These are phyloP conservation scores for Ceriops decandra DNA, from an alignment of 345 rosid species.

Conservation along the genomic window DNA sequence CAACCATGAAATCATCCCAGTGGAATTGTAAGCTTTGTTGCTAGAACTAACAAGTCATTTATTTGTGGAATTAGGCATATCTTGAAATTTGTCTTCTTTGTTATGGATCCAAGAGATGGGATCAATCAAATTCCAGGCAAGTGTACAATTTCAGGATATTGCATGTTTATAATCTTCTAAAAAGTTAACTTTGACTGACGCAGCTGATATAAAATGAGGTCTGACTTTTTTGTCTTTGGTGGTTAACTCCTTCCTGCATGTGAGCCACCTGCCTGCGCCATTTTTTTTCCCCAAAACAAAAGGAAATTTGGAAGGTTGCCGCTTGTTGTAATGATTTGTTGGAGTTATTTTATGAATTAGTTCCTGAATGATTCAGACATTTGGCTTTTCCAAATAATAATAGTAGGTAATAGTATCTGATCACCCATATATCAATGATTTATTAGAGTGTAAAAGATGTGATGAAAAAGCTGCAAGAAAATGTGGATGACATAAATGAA, in stretches of 20 bases:
- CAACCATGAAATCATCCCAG: conserved; percentile 93
- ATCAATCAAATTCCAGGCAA: conserved; percentile 93
- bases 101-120: conserved; percentile 89
- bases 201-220: neutral
- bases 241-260: conserved; percentile 94
- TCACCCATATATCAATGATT: conserved; percentile 8
- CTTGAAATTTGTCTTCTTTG: conserved; percentile 15
- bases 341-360: no score
- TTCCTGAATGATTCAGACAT: no score
- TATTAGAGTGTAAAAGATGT: conserved; percentile 60
- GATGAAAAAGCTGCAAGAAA: conserved; percentile 61
- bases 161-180: conserved; percentile 50
- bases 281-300: neutral
- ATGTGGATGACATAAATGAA: conserved; percentile 75
- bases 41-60: neutral
- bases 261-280: conserved; percentile 37
- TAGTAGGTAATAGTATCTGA: conserved; percentile 8
- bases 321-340: no score
- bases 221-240: conserved; percentile 13
- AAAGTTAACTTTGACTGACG: neutral
- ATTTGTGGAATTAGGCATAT: neutral
- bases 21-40: conserved; percentile 65
- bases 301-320: neutral
- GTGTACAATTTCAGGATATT: conserved; percentile 79
- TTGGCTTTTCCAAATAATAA: neutral